Base-by-base conservation (phyloP, 306 rosid genomes). In the Prosopis cineraria region DNA sequence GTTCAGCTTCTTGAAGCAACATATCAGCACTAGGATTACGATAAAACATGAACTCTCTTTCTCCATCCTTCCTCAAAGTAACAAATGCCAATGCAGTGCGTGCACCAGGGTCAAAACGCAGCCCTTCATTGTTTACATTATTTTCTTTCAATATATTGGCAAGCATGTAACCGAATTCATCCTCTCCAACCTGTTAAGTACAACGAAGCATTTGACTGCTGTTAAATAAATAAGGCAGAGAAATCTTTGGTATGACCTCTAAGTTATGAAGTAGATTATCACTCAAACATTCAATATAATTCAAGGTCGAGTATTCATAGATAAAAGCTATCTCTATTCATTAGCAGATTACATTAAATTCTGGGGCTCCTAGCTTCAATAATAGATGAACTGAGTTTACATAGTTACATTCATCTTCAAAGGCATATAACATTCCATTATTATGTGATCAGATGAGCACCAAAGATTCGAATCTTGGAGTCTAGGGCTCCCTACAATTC, bases 11-110 rank as follows among this genome's bases (percentile, higher is more conserved):
- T 80, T 78, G 88, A 76, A 95, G 93, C 83, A 95, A 84, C 98
- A 95, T 92, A 82, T 95, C 98, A 78, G 98, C 97, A 81, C 97
- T 92, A 39, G 98, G 98, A 77, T 94, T 94, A 71, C 98, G 97
- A 75, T 89, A 95, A 88, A 95, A 95, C 98, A 95, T 92, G 98
- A 95, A 95, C 84, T 92, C 98, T 39, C 98, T 91, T 79, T 95
- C 98, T 82, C 98, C 98, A 76, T 95, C 90, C 24, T 72, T 89
- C 86, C 80, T 89, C 79, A 95, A 50, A 11, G 98, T 95, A 83
- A 95, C 98, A 87, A 95, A 95, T 77, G 98, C 98, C 74, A 95
- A 91, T 73, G 98, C 98, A 43, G 98, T 95, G 34, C 98, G 90
- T 45, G 98, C 98, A 68, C 91, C 93, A 64, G 97, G 88, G 87